phyloP scores from a whole-genome alignment of 495 filamentous ascomycete species.

The Pyronema domesticum region DNA sequence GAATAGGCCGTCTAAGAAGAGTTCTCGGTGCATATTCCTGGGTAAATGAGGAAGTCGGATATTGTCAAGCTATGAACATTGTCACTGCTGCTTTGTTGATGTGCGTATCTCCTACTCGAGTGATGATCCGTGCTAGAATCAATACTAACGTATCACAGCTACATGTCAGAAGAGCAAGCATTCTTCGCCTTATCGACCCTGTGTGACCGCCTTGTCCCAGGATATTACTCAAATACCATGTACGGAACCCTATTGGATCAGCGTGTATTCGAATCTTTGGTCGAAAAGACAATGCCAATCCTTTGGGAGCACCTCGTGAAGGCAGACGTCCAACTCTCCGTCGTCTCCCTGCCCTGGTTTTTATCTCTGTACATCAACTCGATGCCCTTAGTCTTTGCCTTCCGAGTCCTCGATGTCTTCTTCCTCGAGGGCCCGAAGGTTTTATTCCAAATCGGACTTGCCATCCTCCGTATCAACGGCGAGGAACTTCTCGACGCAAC shows the following conservation, averaged over 20 bases:
- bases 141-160: conserved; percentile 31
- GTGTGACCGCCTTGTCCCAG: conserved; percentile 81
- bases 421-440: conserved; percentile 97
- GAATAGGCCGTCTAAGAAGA: conserved; percentile 71
- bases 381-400: conserved; percentile 94
- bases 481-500: conserved; percentile 91
- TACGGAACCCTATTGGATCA: conserved; percentile 94
- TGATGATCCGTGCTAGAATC: background rate
- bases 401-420: conserved; percentile 90
- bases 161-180: conserved; percentile 91
- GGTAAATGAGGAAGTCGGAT: conserved; percentile 85
- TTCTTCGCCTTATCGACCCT: conserved; percentile 86
- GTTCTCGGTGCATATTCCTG: conserved; percentile 95
- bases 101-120: conserved; percentile 26
- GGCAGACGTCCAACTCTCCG: conserved; percentile 93
- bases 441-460: conserved; percentile 85
- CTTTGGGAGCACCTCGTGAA: conserved; percentile 93
- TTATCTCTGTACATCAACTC: conserved; percentile 97
- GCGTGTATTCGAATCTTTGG: conserved; percentile 86
- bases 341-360: conserved; percentile 96
- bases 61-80: conserved; percentile 99
- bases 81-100: conserved; percentile 90
- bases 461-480: conserved; percentile 92
- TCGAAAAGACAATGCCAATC: conserved; percentile 97
- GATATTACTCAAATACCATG: conserved; percentile 97